A percentile compares a stretch with the other conserved stretches of the same genome.
Evolutionary conservation across 83 land plant species (phyloP).

Genomic region (Diphasiastrum complanatum): DNA sequence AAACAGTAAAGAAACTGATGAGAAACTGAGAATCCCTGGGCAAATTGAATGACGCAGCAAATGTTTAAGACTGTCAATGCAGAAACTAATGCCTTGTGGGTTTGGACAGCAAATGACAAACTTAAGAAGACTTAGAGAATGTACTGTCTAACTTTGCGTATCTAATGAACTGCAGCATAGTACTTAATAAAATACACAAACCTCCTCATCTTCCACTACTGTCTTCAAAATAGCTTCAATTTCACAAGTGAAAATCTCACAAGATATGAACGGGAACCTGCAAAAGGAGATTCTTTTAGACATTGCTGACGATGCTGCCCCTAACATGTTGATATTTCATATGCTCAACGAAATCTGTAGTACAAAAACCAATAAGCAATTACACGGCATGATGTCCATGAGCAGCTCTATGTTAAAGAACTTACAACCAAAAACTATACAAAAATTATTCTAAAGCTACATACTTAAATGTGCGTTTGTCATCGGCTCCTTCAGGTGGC

Average conservation of each 20-base stretch:
- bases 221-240: conserved; percentile 88
- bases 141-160: background rate
- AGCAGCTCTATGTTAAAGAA: no score
- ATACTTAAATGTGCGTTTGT: conserved; percentile 69
- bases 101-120: no score
- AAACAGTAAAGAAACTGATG: background rate
- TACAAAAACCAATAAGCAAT: conserved; percentile 6
- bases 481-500: conserved; percentile 71
- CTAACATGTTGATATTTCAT: background rate
- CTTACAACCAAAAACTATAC: no score
- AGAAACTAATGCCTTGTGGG: background rate
- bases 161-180: no score
- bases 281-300: conserved; percentile 12
- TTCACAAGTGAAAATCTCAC: conserved; percentile 94
- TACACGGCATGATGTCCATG: no score
- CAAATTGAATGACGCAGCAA: background rate
- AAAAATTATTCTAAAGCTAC: no score
- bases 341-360: background rate
- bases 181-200: conserved; percentile 11
- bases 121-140: no score
- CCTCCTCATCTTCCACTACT: conserved; percentile 93
- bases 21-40: background rate
- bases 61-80: background rate
- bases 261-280: conserved; percentile 95
- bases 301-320: background rate